Base-by-base conservation (phyloP, 768 basidiomycete species). In the Leucocoprinus leucothites region DNA sequence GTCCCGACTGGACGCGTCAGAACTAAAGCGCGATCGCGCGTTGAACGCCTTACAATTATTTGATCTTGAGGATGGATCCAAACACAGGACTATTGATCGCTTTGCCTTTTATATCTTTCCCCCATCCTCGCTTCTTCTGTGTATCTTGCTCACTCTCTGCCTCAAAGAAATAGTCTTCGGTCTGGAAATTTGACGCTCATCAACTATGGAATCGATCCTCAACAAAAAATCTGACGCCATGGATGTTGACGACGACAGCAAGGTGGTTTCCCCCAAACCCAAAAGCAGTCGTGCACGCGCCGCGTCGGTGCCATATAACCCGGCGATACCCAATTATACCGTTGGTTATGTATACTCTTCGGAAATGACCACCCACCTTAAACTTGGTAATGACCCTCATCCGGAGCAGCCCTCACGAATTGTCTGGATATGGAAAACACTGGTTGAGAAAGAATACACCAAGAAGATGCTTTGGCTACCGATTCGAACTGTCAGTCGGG, bases 311-410 rank as follows among this genome's bases (percentile, higher is more conserved):
- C 78, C 79, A 13, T 62, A 74, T 45, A 61, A 70, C 53, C 38
- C 46, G 16, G 8, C 38, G 18, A 64, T 62, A 16, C 63, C 72
- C 41, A 68, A 69, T 28, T 72, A 71, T 57, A 74, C 76, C 8
- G 89, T 94, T 48, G 94, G 94, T 46, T 94, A 89, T 72, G 85
- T 96, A 54, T 98, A 92, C 65, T 89, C 91, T 22, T 63, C 77
- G 0, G 82, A 87, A 60, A 98, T 98, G 96, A 87, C 89, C 71
- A 71, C 82, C 16, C 97, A 98, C 71, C 82, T 79, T 48, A 84
- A 82, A 41, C 74, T 77, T n/a, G 80, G 76, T 16, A 35, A 50
- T 44, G 60, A 57, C 34, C 45, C 45, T 4, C 76, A 77, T 49
- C 79, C 79, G 40, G 84, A 85, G 56, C 90, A 94, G 62, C 94